Evolutionary conservation across 768 basidiomycete species (phyloP).

Genomic region (Hortiboletus campestris): DNA sequence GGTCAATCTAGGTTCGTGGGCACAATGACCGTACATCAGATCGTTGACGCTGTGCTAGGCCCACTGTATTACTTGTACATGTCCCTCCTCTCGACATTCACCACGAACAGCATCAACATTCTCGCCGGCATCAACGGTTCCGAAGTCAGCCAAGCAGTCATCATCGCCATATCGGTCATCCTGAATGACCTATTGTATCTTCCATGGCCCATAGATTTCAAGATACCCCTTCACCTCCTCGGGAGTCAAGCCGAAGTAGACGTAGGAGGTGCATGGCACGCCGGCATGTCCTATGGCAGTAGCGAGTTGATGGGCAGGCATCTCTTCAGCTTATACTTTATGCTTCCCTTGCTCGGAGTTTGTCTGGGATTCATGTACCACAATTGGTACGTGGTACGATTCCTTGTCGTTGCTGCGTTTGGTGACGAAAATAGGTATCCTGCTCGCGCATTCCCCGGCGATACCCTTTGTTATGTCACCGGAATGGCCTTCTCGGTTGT

Average conservation of each 20-base stretch:
- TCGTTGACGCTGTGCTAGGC: slow-evolving; percentile 47
- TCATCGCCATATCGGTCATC: slow-evolving; percentile 88
- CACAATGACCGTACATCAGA: neutral
- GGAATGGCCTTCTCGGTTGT: slow-evolving; percentile 99
- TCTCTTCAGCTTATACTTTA: slow-evolving; percentile 95
- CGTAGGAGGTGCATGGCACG: slow-evolving; percentile 76
- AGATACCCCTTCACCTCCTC: slow-evolving; percentile 66
- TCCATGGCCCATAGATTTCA: slow-evolving; percentile 80
- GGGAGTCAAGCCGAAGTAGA: slow-evolving; percentile 66
- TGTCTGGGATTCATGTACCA: slow-evolving; percentile 90
- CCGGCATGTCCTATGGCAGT: slow-evolving; percentile 85
- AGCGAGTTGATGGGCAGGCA: slow-evolving; percentile 88
- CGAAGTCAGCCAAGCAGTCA: slow-evolving; percentile 89
- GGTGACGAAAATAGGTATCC: slow-evolving; percentile 72
- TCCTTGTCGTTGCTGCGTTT: neutral
- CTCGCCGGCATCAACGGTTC: slow-evolving; percentile 97
- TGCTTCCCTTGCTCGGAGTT: slow-evolving; percentile 91
- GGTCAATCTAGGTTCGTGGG: slow-evolving; percentile 81
- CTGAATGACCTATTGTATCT: slow-evolving; percentile 92
- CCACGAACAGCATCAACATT: slow-evolving; percentile 98
- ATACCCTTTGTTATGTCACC: slow-evolving; percentile 95
- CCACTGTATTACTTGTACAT: slow-evolving; percentile 97
- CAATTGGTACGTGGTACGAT: slow-evolving; percentile 71
- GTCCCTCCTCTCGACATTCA: slow-evolving; percentile 92
- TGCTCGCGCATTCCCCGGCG: slow-evolving; percentile 90